Evolutionary conservation across 352 stramenopile genomes (phyloP).

Genomic region (Phytophthora syringae): DNA sequence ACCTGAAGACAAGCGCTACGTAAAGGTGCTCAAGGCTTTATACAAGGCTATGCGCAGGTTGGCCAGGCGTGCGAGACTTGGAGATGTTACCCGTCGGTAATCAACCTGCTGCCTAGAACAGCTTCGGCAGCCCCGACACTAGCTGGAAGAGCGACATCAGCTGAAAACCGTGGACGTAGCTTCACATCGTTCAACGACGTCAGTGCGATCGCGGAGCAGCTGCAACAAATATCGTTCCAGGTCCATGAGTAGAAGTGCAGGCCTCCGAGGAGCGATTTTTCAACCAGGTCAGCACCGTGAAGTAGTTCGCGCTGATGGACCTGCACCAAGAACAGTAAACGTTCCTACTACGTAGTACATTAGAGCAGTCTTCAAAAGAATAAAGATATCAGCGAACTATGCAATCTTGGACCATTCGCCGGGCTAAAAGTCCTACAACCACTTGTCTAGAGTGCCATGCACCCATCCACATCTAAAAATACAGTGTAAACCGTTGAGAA

Average conservation of each 20-base stretch:
- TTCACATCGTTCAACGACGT: slow-evolving; percentile 61
- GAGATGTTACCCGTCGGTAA: slow-evolving; percentile 80
- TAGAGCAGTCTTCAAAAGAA: neutral
- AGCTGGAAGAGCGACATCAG: slow-evolving; percentile 7
- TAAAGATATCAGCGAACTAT: neutral
- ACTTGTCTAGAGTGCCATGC: slow-evolving; percentile 76
- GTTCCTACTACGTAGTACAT: too few species aligned
- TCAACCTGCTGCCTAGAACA: slow-evolving; percentile 66
- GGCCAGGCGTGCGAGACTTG: slow-evolving; percentile 62
- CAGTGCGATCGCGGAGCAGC: slow-evolving; percentile 26
- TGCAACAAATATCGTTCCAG: slow-evolving; percentile 7
- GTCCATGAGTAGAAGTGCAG: slow-evolving; percentile 34
- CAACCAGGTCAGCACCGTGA: slow-evolving; percentile 12
- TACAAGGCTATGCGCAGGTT: slow-evolving; percentile 65
- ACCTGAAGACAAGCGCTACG: slow-evolving; percentile 61
- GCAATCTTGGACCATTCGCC: too few species aligned
- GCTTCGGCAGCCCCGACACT: slow-evolving; percentile 26
- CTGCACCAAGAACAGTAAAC: neutral
- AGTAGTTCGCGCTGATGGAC: slow-evolving; percentile 14
- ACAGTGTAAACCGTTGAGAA: slow-evolving; percentile 43
- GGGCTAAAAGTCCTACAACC: slow-evolving; percentile 48
- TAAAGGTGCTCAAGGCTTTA: slow-evolving; percentile 77
- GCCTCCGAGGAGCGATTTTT: slow-evolving; percentile 35
- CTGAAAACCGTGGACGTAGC: slow-evolving; percentile 43
- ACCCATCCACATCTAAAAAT: slow-evolving; percentile 52